Evolutionary conservation across 352 stramenopile genomes (phyloP), one percentile per base, ranked within the genome.

Genomic region (Halophytophthora batemanensis): DNA sequence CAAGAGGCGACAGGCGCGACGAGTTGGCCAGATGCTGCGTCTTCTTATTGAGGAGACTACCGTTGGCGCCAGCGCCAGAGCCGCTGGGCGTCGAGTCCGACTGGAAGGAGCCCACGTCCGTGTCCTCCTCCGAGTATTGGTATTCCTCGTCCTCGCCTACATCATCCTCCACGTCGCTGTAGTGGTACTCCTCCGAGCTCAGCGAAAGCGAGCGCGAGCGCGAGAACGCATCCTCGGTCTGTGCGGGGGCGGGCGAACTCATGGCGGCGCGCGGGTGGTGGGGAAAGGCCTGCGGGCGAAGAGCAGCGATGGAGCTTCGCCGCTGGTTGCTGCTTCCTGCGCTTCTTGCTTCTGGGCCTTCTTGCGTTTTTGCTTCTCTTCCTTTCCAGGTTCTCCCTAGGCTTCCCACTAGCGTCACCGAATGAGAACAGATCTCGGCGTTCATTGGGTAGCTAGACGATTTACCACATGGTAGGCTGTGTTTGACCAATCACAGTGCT

Each of bases 121-220:
- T 66, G 17, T 79, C 72, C 29, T 87, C 77, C 33, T 89, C 78
- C 45, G 77, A 84, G 62, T 86, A 82, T 42, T 80, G 63, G 49
- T 87, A 84, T 34, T 87, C 76, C 21, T 86, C 64, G 19, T 57
- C 39, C 19, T 77, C 56, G 33, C 61, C 47, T 22, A 81, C 77
- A 21, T 89, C 72, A 17, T 84, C 73, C 45, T 85, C 76, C 59
- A 88, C 53, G 56, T 93, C 79, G 56, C 80, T 90, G 67, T 90
- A 90, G 62, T 89, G 80, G 53, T 93, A 90, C 51, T 93, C 79
- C 48, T 88, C 77, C 43, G 77, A 88, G 36, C 77, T 71, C 42
- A 81, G 63, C 38, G 75, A 83, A 38, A 73, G 65, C 37, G 67
- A 46, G 22, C 37, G 28, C 48, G 48, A 28, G 33, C 15, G 15